Evolutionary conservation across 352 stramenopile genomes (phyloP).

Genomic region (Paralagenidium karlingii): DNA sequence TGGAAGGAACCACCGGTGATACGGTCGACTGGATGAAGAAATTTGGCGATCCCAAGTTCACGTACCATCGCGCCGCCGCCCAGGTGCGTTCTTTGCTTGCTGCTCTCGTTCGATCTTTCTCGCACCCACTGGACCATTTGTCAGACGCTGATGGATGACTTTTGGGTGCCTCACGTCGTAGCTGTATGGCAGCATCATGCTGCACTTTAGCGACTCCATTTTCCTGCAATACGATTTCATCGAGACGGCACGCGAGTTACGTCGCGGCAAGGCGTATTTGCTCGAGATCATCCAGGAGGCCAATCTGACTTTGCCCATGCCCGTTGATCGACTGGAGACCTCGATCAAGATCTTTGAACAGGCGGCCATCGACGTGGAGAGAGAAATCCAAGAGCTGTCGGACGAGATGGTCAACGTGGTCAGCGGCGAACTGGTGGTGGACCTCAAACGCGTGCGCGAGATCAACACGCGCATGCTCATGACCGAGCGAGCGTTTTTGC

Average conservation of each 20-base stretch:
- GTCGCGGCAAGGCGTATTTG: conserved; percentile 43
- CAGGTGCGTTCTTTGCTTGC: too few relatives aligned
- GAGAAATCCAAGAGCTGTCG: conserved; percentile 47
- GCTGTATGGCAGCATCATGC: conserved; percentile 64
- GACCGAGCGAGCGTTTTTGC: conserved; percentile 66
- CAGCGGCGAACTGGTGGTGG: conserved; percentile 43
- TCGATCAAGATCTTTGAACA: conserved; percentile 52
- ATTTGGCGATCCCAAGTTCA: conserved; percentile 56
- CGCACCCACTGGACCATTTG: too few relatives aligned
- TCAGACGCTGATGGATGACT: conserved; percentile 1
- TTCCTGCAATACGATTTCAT: conserved; percentile 82
- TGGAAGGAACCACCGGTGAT: conserved; percentile 40
- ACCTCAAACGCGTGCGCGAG: conserved; percentile 68
- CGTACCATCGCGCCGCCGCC: conserved; percentile 56
- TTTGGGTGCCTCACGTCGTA: too few relatives aligned
- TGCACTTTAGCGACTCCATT: conserved; percentile 66
- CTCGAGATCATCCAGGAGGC: conserved; percentile 21
- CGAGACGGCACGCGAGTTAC: conserved; percentile 56
- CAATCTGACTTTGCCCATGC: conserved; percentile 14
- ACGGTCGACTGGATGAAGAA: conserved; percentile 67
- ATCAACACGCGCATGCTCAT: conserved; percentile 77
- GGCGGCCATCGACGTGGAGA: conserved; percentile 26
- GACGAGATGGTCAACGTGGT: conserved; percentile 43
- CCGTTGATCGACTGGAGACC: conserved; percentile 32
- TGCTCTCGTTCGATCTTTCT: too few relatives aligned